These are phyloP conservation scores for Fusarium scirpi DNA, from an alignment of 2,329 filamentous ascomycete genomes.

Conservation along the genomic window DNA sequence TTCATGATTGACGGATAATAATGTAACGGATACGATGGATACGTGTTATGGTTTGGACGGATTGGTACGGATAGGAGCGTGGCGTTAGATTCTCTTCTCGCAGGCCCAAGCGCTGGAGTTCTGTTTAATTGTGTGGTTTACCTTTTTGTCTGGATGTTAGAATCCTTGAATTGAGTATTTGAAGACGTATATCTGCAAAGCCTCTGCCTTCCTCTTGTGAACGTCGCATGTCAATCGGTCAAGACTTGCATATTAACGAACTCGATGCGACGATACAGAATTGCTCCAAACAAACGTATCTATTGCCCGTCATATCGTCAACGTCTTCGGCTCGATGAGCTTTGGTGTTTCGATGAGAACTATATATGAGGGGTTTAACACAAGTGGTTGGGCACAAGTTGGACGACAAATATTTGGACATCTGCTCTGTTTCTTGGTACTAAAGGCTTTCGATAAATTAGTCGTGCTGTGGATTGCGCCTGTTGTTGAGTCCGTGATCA, in stretches of 20 bases:
- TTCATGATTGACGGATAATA: conserved; percentile 10
- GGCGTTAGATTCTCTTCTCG: conserved; percentile 37
- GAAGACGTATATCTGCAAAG: background rate
- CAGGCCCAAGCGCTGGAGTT: conserved; percentile 49
- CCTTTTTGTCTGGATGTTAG: conserved; percentile 10
- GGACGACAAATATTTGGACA: rapidly evolving
- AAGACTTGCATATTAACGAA: no score
- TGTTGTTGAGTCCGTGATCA: background rate
- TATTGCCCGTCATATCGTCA: no score
- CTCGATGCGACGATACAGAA: no score
- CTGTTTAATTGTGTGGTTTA: conserved; percentile 40
- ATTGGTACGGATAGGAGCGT: conserved; percentile 13
- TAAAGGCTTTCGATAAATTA: background rate
- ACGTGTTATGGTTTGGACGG: conserved; percentile 3
- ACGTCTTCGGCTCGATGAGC: no score
- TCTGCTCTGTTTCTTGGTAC: rapidly evolving
- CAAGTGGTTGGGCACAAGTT: background rate
- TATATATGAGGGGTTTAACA: background rate
- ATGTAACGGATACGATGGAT: conserved; percentile 16
- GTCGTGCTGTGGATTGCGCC: background rate
- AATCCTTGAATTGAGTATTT: conserved; percentile 2
- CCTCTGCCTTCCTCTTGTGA: no score
- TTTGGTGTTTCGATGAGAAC: no score
- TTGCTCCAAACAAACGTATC: no score
- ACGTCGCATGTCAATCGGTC: no score